Base-by-base conservation (phyloP, 2,329 filamentous ascomycete species). In the Pyricularia pennisetigena region DNA sequence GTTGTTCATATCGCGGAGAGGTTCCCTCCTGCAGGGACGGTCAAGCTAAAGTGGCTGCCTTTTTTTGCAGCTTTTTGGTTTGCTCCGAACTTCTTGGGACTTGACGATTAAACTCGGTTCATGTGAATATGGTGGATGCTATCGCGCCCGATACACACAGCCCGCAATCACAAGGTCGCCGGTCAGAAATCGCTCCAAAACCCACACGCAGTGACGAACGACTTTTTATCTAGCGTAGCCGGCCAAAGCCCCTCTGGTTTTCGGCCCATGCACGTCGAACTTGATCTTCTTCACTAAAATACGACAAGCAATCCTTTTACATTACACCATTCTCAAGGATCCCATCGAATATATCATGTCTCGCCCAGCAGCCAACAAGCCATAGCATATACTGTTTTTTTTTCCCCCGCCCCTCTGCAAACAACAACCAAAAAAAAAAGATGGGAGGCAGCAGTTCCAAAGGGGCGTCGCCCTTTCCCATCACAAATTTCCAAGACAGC, bases 401-500 rank as follows among this genome's bases (percentile, higher is more conserved):
- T n/a, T n/a, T n/a, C n/a, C 28, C 23, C 20, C n/a, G 8, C 30
- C 10, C 2, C 16, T 10, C 41, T 20, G 32, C 23, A 28, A 30
- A 20, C 16, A 9, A 20, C 24, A 26, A 59, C 1, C 3, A 63
- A 8, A 20, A 32, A 20, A 3, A 24, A 24, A n/a, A 35, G n/a
- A 67, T 67, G 66, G 66, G 66, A 62, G 66, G 66, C 32, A 35
- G 54, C 54, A 35, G 54, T 61, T 63, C 66, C 57, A 67, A 64
- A 16, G 57, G 16, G 66, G 16, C 54, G 20, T 63, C 30, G 29
- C 66, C 66, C 24, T 67, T 67, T 30, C 66, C 66, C 9, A 20
- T 67, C 23, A 26, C 66, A n/a, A 67, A 67, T 57, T 67, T 67
- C 66, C 66, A 67, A 61, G 66, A 67, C 23, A 67, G 41, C 57